Percentiles rank a stretch among this genome's conserved stretches.
Evolutionary conservation across 2,329 filamentous ascomycete genomes (phyloP).

Genomic region (Dothistroma pini): DNA sequence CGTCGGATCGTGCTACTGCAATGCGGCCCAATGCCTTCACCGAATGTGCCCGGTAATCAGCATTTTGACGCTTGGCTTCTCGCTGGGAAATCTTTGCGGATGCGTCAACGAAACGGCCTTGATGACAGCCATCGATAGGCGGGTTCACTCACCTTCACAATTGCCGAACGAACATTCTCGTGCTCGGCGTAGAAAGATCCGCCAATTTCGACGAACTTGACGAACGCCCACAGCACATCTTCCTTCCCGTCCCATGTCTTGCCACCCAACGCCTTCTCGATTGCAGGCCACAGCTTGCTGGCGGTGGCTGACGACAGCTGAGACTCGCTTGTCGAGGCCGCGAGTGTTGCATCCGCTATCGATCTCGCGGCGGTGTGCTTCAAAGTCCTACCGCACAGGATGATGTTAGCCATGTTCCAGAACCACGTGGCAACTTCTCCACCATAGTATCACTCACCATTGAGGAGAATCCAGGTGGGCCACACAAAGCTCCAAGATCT

Average conservation of each 20-base stretch:
- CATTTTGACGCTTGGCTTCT: constrained; percentile 89
- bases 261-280: constrained; percentile 76
- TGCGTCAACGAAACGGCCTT: background rate
- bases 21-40: constrained; percentile 70
- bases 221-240: constrained; percentile 73
- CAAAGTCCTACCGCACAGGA: constrained; percentile 48
- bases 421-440: background rate
- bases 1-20: constrained; percentile 61
- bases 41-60: constrained; percentile 73
- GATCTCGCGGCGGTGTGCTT: constrained; percentile 84
- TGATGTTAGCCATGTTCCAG: background rate
- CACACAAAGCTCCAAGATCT: constrained; percentile 69
- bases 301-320: constrained; percentile 49
- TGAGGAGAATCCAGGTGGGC: constrained; percentile 71
- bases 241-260: constrained; percentile 96
- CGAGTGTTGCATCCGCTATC: constrained; percentile 67
- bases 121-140: background rate
- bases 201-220: constrained; percentile 68
- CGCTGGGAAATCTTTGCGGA: constrained; percentile 64
- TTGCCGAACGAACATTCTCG: constrained; percentile 57
- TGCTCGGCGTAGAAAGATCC: constrained; percentile 57
- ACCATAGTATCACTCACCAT: constrained; percentile 51
- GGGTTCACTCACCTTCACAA: constrained; percentile 57
- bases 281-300: constrained; percentile 66
- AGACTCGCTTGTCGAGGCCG: constrained; percentile 51